A percentile compares a stretch with the other conserved stretches of the same genome.
phyloP scores from a whole-genome alignment of 495 filamentous ascomycete genomes.

The Tirmania nivea region DNA sequence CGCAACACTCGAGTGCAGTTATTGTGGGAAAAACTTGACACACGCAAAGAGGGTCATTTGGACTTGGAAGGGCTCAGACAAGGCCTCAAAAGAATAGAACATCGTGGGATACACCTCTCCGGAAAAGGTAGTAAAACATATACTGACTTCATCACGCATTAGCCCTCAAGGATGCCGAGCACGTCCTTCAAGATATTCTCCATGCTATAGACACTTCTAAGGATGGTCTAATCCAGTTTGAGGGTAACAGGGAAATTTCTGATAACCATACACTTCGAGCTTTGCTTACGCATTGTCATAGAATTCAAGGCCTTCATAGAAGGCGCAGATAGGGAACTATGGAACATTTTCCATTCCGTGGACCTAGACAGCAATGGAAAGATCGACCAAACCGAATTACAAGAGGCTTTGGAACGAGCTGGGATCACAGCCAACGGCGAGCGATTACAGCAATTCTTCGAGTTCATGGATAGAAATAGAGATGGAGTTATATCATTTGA shows the following conservation, averaged over 20 bases:
- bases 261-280: constrained; percentile 1
- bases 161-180: constrained; percentile 88
- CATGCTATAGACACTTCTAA: constrained; percentile 61
- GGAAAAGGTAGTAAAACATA: not conserved
- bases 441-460: constrained; percentile 67
- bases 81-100: constrained; percentile 72
- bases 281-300: constrained; percentile 15
- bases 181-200: constrained; percentile 60
- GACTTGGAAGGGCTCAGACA: constrained; percentile 64
- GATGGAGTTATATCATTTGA: constrained; percentile 73
- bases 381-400: constrained; percentile 66
- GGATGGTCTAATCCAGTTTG: constrained; percentile 75
- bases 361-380: constrained; percentile 73
- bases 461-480: constrained; percentile 68
- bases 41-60: constrained; percentile 49
- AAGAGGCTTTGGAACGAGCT: constrained; percentile 49
- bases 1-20: constrained; percentile 55
- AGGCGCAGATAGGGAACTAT: constrained; percentile 61
- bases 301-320: constrained; percentile 82
- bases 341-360: constrained; percentile 62
- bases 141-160: not conserved
- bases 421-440: constrained; percentile 58
- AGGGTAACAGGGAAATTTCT: constrained; percentile 35
- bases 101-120: constrained; percentile 42
- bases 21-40: constrained; percentile 64